phyloP scores from a whole-genome alignment of 352 stramenopile species.

The Halophytophthora batemanensis region DNA sequence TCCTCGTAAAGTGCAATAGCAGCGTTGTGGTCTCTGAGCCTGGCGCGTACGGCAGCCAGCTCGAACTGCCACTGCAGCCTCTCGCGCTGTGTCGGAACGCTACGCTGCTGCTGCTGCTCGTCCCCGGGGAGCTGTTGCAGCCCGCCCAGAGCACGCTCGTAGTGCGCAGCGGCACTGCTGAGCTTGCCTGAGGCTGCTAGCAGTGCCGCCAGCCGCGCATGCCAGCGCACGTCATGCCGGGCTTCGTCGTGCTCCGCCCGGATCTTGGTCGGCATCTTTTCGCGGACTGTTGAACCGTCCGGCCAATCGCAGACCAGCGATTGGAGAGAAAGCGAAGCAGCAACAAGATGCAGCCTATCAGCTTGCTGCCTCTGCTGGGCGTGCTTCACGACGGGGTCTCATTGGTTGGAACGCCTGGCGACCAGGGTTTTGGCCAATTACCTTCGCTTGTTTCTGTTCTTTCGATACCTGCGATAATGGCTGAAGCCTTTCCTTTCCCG shows the following conservation, averaged over 20 bases:
- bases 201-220: conserved; percentile 31
- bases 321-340: too few species aligned
- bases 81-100: not conserved
- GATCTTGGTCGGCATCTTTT: not conserved
- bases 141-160: conserved; percentile 20
- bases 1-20: conserved; percentile 34
- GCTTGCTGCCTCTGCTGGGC: too few species aligned
- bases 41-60: conserved; percentile 13
- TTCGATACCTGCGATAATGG: too few species aligned
- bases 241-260: too few species aligned
- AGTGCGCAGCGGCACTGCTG: conserved; percentile 26
- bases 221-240: conserved; percentile 15
- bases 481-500: too few species aligned
- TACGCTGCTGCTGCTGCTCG: conserved; percentile 5
- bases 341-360: too few species aligned
- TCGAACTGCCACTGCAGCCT: conserved; percentile 25
- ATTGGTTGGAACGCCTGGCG: too few species aligned
- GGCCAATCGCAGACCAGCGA: too few species aligned
- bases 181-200: conserved; percentile 19
- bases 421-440: too few species aligned
- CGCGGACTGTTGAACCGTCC: too few species aligned
- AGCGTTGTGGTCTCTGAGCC: conserved; percentile 7
- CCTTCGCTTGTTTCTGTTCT: too few species aligned
- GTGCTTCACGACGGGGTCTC: too few species aligned
- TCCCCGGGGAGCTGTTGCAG: conserved; percentile 6